Conservation (phyloP, 208 protist genomes). For the Leishmania amazonensis region DNA sequence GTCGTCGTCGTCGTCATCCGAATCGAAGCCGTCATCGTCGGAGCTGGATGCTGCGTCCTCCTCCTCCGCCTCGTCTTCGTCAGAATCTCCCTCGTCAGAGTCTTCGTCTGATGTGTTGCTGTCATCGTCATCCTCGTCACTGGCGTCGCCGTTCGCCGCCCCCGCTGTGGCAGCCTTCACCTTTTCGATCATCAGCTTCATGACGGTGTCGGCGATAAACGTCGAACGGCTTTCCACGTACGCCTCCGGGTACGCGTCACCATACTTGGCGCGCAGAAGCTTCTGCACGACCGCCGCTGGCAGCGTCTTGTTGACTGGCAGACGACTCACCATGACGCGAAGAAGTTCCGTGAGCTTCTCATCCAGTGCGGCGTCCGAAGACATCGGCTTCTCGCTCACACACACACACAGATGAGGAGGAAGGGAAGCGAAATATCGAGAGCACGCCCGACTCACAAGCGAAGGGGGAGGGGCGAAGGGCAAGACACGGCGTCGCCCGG, state of each 20-base stretch:
- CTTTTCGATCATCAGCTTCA: constrained; percentile 37
- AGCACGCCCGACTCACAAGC: not conserved
- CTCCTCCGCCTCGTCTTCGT: constrained; percentile 47
- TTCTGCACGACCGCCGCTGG: constrained; percentile 68
- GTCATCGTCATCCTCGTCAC: constrained; percentile 23
- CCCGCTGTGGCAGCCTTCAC: constrained; percentile 13
- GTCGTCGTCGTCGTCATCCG: constrained; percentile 37
- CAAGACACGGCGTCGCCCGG: not conserved
- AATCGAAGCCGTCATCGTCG: constrained; percentile 42
- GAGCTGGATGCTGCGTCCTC: constrained; percentile 31
- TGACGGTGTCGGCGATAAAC: constrained; percentile 59
- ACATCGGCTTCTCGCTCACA: not conserved
- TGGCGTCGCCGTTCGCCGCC: not conserved
- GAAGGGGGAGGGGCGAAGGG: not conserved
- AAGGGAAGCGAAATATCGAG: not conserved
- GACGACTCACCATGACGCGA: constrained; percentile 59
- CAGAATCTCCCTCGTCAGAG: constrained; percentile 25
- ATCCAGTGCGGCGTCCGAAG: constrained; percentile 55
- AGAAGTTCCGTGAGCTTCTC: constrained; percentile 66
- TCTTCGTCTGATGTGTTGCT: constrained; percentile 12
- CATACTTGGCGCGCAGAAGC: constrained; percentile 70
- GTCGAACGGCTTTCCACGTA: constrained; percentile 47
- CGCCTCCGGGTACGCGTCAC: constrained; percentile 50
- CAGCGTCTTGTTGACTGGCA: constrained; percentile 77
- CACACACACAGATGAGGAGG: not conserved